A percentile compares a stretch with the other conserved stretches of the same genome.
Evolutionary conservation across 805 yeast genomes (phyloP).

Genomic region (Maudiozyma bulderi): DNA sequence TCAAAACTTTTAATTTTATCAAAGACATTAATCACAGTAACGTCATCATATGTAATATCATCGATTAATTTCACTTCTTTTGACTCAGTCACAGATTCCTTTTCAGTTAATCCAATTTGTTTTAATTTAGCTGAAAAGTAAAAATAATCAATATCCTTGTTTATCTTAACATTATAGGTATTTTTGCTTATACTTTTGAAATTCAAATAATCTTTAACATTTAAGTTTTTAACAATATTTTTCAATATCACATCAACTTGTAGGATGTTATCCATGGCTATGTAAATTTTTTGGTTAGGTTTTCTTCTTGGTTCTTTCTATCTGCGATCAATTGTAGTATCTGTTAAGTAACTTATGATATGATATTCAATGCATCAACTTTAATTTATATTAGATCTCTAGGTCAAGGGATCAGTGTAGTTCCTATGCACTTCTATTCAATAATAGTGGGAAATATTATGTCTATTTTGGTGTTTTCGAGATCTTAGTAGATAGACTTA

Average conservation of each 20-base stretch:
- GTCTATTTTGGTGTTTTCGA: too few species aligned
- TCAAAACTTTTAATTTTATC: slow-evolving; percentile 12
- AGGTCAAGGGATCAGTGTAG: too few species aligned
- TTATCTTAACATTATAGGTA: slow-evolving; percentile 13
- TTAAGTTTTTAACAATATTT: slow-evolving; percentile 15
- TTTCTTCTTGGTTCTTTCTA: neutral
- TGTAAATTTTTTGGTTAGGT: neutral
- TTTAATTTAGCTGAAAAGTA: slow-evolving; percentile 15
- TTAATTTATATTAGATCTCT: neutral
- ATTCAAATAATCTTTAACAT: slow-evolving; percentile 18
- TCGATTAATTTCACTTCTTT: slow-evolving; percentile 3
- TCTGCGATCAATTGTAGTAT: neutral
- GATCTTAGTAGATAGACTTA: too few species aligned
- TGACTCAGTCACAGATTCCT: neutral
- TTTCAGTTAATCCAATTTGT: slow-evolving; percentile 13
- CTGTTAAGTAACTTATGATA: neutral
- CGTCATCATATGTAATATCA: neutral
- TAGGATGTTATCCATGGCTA: slow-evolving; percentile 18
- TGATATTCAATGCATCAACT: neutral
- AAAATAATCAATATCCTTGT: slow-evolving; percentile 9
- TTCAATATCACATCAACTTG: slow-evolving; percentile 19
- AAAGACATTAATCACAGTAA: slow-evolving; percentile 13
- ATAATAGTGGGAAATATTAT: too few species aligned
- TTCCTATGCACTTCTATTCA: too few species aligned
- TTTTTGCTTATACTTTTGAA: slow-evolving; percentile 17